phyloP scores from a whole-genome alignment of 495 filamentous ascomycete genomes.

The Podospora fimiseda region DNA sequence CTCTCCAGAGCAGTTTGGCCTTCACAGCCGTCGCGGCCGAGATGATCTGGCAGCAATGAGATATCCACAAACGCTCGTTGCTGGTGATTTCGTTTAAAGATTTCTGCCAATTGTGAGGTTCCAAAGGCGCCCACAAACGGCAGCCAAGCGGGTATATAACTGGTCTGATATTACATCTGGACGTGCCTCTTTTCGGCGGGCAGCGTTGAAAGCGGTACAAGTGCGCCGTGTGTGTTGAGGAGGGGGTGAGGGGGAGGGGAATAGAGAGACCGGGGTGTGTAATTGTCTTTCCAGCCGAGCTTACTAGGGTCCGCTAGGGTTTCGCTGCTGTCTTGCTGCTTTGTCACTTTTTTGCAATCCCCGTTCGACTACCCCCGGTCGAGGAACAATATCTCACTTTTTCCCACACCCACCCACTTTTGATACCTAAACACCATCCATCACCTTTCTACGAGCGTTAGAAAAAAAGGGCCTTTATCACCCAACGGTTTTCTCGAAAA shows the following conservation, averaged over 20 bases:
- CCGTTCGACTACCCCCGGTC: no score
- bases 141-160: constrained; percentile 22
- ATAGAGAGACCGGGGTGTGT: constrained; percentile 9
- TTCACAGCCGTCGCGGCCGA: constrained; percentile 10
- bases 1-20: constrained; percentile 1
- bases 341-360: constrained; percentile 10
- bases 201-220: not conserved
- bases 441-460: constrained; percentile 24
- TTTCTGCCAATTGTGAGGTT: constrained; percentile 24
- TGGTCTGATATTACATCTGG: constrained; percentile 22
- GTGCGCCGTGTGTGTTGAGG: not conserved
- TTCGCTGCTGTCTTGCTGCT: no score
- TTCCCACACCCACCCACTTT: constrained; percentile 5
- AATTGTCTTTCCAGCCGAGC: constrained; percentile 39
- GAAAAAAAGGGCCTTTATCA: constrained; percentile 32
- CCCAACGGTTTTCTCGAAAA: constrained; percentile 46
- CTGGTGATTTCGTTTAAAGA: constrained; percentile 26
- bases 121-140: constrained; percentile 19
- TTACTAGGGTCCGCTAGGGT: constrained; percentile 29
- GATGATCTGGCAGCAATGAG: not conserved
- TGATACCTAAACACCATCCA: constrained; percentile 27
- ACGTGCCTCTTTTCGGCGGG: constrained; percentile 9
- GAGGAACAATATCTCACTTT: no score
- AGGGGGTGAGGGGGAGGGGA: constrained; percentile 1
- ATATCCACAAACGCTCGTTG: constrained; percentile 5